Conservation (phyloP, 1,284 basidiomycete species). For the Athelia sp. region DNA sequence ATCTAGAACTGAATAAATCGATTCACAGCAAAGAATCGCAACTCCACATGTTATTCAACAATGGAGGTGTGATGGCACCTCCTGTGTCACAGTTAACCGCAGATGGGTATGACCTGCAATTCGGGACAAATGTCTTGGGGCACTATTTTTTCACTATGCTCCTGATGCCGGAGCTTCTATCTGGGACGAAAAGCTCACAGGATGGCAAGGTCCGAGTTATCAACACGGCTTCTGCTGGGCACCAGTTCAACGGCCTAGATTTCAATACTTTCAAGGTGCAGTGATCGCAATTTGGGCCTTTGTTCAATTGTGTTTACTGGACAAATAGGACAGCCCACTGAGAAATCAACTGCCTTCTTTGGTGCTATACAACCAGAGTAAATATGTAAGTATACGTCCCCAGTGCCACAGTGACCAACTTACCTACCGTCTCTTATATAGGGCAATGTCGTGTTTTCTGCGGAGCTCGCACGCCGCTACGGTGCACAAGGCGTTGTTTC, state of each 20-base stretch:
- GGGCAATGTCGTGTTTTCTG: slow-evolving; percentile 21
- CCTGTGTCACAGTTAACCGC: slow-evolving; percentile 31
- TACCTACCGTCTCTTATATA: slow-evolving; percentile 1
- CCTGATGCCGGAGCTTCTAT: slow-evolving; percentile 38
- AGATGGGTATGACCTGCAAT: slow-evolving; percentile 41
- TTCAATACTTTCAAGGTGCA: slow-evolving; percentile 23
- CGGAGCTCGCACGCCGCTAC: slow-evolving; percentile 19
- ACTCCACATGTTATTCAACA: slow-evolving; percentile 23
- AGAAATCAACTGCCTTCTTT: slow-evolving; percentile 15
- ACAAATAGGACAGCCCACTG: slow-evolving; percentile 17
- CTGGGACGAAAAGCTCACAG: slow-evolving; percentile 22
- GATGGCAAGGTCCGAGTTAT: slow-evolving; percentile 38
- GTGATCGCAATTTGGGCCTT: background rate
- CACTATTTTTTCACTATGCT: slow-evolving; percentile 47
- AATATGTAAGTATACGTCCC: slow-evolving; percentile 24
- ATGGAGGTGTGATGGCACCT: slow-evolving; percentile 34
- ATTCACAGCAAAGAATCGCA: slow-evolving; percentile 23
- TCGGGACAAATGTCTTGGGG: slow-evolving; percentile 36
- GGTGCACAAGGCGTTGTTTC: slow-evolving; percentile 18
- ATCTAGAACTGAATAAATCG: no score
- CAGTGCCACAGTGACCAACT: background rate
- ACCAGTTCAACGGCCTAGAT: slow-evolving; percentile 21
- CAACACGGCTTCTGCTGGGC: slow-evolving; percentile 32
- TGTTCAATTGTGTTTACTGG: no score
- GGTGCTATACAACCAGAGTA: slow-evolving; percentile 32